A percentile compares a stretch with the other conserved stretches of the same genome.
phyloP scores from a whole-genome alignment of 1,139 yeast genomes.

The Kodamaea sp. region DNA sequence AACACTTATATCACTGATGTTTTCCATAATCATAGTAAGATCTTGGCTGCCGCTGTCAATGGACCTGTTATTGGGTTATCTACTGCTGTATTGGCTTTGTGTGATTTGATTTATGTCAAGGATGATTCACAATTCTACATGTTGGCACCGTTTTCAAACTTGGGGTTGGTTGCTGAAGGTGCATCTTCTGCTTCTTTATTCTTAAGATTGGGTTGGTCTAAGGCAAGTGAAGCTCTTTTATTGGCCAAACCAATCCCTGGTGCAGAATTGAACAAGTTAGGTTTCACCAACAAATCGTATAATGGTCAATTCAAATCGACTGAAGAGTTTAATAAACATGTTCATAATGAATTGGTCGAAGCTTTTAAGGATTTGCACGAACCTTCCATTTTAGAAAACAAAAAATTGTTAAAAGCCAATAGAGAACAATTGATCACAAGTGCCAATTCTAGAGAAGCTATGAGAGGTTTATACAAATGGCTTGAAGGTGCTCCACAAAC shows the following conservation, averaged over 20 bases:
- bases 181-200: slow-evolving; percentile 69
- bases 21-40: slow-evolving; percentile 68
- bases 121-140: slow-evolving; percentile 56
- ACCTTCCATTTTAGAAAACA: slow-evolving; percentile 60
- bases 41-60: slow-evolving; percentile 71
- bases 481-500: slow-evolving; percentile 70
- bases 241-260: slow-evolving; percentile 66
- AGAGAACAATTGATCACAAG: slow-evolving; percentile 43
- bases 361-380: slow-evolving; percentile 51
- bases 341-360: slow-evolving; percentile 44
- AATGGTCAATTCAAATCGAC: slow-evolving; percentile 44
- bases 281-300: slow-evolving; percentile 54
- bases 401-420: slow-evolving; percentile 51
- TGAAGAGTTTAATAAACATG: slow-evolving; percentile 58
- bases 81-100: slow-evolving; percentile 68
- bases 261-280: slow-evolving; percentile 52
- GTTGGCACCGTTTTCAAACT: slow-evolving; percentile 75
- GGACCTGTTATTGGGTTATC: slow-evolving; percentile 87
- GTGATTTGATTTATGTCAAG: slow-evolving; percentile 72
- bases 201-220: slow-evolving; percentile 68
- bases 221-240: slow-evolving; percentile 70
- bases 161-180: slow-evolving; percentile 85
- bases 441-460: slow-evolving; percentile 63
- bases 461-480: slow-evolving; percentile 69
- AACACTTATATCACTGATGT: slow-evolving; percentile 68